Conservation (phyloP, 2,329 filamentous ascomycete genomes). For the Lasiodiplodia hormozganensis region DNA sequence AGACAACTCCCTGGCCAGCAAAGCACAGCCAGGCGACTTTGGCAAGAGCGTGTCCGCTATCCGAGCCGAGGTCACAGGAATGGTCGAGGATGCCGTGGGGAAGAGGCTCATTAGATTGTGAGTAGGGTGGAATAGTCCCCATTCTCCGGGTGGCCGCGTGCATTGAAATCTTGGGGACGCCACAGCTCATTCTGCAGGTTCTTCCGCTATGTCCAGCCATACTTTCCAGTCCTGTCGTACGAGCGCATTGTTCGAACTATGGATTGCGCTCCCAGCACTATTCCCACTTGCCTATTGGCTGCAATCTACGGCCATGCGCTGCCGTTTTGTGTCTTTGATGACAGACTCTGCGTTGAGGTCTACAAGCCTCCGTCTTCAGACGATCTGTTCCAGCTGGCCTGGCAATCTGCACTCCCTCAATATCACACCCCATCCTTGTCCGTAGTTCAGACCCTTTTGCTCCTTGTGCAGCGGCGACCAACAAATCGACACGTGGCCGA, state of each 20-base stretch:
- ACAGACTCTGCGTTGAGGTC: slow-evolving; percentile 45
- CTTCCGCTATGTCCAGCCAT: slow-evolving; percentile 53
- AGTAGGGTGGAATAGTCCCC: background rate
- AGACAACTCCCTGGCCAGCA: slow-evolving; percentile 42
- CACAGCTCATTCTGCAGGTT: slow-evolving; percentile 34
- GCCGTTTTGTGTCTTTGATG: slow-evolving; percentile 54
- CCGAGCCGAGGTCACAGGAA: slow-evolving; percentile 40
- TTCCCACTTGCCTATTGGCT: slow-evolving; percentile 49
- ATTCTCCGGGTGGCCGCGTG: background rate
- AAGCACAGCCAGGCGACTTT: slow-evolving; percentile 43
- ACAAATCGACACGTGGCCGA: slow-evolving; percentile 43
- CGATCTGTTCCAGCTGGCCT: slow-evolving; percentile 41
- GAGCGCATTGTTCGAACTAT: slow-evolving; percentile 42
- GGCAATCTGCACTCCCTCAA: slow-evolving; percentile 39
- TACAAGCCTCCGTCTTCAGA: slow-evolving; percentile 43
- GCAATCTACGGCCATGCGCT: slow-evolving; percentile 54
- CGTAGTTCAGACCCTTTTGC: slow-evolving; percentile 40
- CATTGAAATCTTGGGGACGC: background rate
- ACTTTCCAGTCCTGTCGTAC: slow-evolving; percentile 52
- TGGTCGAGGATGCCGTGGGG: slow-evolving; percentile 42
- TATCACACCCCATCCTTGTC: slow-evolving; percentile 42
- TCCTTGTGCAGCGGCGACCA: slow-evolving; percentile 42
- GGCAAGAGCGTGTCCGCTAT: slow-evolving; percentile 36
- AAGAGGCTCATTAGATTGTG: slow-evolving; percentile 49
- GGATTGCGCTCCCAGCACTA: slow-evolving; percentile 39